Evolutionary conservation across 371 early-diverging fungal genomes (phyloP), one percentile per base, ranked within the genome.

Genomic region (Actinomortierella ambigua): DNA sequence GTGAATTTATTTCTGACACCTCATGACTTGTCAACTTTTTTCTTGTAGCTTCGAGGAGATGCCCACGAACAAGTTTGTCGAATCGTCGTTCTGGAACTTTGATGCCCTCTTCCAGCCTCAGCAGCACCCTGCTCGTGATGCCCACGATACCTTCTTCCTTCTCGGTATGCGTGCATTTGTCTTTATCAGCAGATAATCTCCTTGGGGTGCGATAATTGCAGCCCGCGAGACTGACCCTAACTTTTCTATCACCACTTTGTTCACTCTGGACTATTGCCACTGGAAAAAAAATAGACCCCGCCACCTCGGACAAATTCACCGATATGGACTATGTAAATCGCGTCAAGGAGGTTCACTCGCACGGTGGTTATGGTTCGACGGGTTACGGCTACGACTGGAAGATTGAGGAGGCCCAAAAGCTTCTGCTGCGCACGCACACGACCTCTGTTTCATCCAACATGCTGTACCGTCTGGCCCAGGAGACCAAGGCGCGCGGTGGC

Each of bases 71-170:
- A 87, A 92, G 79, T 99, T 92, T 82, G 98, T 98, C 59, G 99
- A 99, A 79, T 93, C 94, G 49, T 95, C 98, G 73, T 99, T 99
- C 91, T 99, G 99, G 99, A 99, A 99, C 85, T 99, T 99, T 80
- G 99, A 99, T 79, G 94, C 98, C 28, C 91, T 99, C 58, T 99
- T 98, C 90, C 98, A 98, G 79, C 99, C 99, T 43, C 99, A 99
- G 84, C 95, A 99, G 79, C 99, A 99, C 81, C 97, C 99, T 56
- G 97, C 99, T 14, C 92, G 99, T 70, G 99, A 99, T 80, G 88
- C 94, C 42, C 99, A 99, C 79, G 99, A 99, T 78, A 99, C 99
- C 40, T 99, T 99, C 87, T 99, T 98, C 86, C 77, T 99, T 65
- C 62, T 58, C 20, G 71, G 71, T 71, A 71, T 34, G 61, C 42